Evolutionary conservation across 768 basidiomycete genomes (phyloP).

Genomic region (Mrakia frigida): DNA sequence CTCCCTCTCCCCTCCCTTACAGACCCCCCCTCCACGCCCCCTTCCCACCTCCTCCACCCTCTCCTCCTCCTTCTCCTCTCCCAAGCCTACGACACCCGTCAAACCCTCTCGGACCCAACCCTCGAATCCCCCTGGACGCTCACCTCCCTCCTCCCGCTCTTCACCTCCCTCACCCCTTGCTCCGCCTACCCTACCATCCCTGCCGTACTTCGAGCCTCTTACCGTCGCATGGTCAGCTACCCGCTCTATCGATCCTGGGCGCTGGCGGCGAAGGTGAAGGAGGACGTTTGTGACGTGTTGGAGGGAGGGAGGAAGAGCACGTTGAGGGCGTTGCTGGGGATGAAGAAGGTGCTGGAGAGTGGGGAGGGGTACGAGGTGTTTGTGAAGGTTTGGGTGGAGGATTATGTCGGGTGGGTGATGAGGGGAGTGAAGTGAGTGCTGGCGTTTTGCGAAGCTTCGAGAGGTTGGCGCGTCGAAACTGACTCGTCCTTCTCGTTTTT

Average conservation of each 20-base stretch:
- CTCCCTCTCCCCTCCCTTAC: neutral
- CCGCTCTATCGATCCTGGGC: slow-evolving; percentile 74
- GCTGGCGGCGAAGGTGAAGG: slow-evolving; percentile 62
- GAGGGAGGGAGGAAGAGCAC: slow-evolving; percentile 59
- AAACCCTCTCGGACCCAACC: slow-evolving; percentile 71
- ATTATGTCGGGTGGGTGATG: slow-evolving; percentile 77
- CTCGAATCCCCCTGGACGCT: slow-evolving; percentile 87
- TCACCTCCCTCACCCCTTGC: slow-evolving; percentile 75
- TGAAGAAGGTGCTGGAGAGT: slow-evolving; percentile 68
- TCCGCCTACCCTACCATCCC: slow-evolving; percentile 53
- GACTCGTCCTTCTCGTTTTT: neutral
- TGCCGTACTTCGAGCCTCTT: slow-evolving; percentile 57
- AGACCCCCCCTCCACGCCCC: slow-evolving; percentile 53
- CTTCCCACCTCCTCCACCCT: slow-evolving; percentile 64
- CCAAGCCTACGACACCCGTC: slow-evolving; percentile 74
- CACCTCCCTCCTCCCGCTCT: slow-evolving; percentile 62
- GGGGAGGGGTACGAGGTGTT: slow-evolving; percentile 87
- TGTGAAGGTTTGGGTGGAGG: slow-evolving; percentile 78
- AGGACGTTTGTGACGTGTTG: slow-evolving; percentile 60
- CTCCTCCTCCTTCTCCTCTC: slow-evolving; percentile 68
- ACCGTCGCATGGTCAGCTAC: slow-evolving; percentile 68
- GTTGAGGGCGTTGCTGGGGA: slow-evolving; percentile 62
- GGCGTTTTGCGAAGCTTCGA: neutral
- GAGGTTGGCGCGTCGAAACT: neutral
- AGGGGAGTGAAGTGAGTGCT: slow-evolving; percentile 58